Evolutionary conservation across 441 rosid genomes (phyloP).

Genomic region (Pelargonium myrrhifolium): DNA sequence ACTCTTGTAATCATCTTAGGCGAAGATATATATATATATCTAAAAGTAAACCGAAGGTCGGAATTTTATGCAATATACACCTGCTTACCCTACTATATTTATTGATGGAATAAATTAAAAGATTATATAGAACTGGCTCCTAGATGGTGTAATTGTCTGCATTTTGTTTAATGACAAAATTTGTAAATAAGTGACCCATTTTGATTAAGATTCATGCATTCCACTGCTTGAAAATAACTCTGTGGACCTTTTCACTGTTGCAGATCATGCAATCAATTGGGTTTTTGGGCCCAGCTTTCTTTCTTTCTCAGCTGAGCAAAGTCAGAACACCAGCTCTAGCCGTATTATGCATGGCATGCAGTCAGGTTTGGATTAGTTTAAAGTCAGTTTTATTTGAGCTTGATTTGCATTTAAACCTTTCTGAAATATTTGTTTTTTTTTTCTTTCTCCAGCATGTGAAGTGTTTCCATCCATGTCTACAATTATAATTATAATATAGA

Average conservation of each 20-base stretch:
- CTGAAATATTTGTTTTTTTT: not conserved
- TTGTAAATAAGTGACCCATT: not conserved
- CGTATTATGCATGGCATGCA: constrained; percentile 96
- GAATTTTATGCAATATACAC: too few relatives aligned
- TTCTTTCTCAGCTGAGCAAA: constrained; percentile 79
- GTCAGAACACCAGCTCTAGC: constrained; percentile 92
- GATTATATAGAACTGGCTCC: too few relatives aligned
- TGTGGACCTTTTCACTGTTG: constrained; percentile 20
- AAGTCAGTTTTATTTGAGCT: constrained; percentile 16
- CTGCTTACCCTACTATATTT: too few relatives aligned
- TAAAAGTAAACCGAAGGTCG: too few relatives aligned
- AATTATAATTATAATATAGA: not conserved
- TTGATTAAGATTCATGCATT: not conserved
- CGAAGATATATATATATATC: too few relatives aligned
- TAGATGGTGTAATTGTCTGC: too few relatives aligned
- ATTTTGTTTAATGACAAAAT: too few relatives aligned
- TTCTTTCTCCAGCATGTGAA: not conserved
- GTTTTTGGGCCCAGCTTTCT: constrained; percentile 90
- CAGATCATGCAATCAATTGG: constrained; percentile 99
- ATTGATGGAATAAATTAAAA: too few relatives aligned
- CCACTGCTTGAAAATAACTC: constrained; percentile 11
- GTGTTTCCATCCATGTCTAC: not conserved
- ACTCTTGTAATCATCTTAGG: too few relatives aligned
- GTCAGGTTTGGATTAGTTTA: constrained; percentile 57
- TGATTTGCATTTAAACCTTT: not conserved